These are phyloP conservation scores for Silene coronaria DNA, from an alignment of 179 eudicot genomes.

Conservation along the genomic window DNA sequence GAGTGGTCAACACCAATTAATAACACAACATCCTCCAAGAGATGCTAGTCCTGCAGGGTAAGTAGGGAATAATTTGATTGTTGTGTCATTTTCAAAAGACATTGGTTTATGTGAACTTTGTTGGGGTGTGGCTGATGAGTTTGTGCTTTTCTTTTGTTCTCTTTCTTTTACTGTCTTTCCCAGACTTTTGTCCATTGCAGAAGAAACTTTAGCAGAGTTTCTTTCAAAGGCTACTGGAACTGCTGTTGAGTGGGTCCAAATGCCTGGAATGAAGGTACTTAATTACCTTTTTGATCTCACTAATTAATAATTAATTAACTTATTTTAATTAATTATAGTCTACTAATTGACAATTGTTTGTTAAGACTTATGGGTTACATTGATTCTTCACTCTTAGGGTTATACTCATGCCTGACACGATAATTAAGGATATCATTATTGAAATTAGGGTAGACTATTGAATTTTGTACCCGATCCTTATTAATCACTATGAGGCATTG, in stretches of 20 bases:
- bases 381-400: background rate
- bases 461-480: background rate
- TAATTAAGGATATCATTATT: background rate
- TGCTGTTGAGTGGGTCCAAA: slow-evolving; percentile 99
- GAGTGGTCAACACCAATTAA: slow-evolving; percentile 78
- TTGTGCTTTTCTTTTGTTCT: slow-evolving; percentile 11
- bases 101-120: slow-evolving; percentile 26
- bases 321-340: background rate
- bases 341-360: background rate
- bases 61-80: slow-evolving; percentile 43
- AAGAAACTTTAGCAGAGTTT: slow-evolving; percentile 99
- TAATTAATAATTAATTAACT: slow-evolving; percentile 11
- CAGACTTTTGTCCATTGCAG: slow-evolving; percentile 98
- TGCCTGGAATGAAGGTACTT: slow-evolving; percentile 98
- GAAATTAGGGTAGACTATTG: background rate
- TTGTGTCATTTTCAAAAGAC: slow-evolving; percentile 32
- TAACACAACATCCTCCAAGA: slow-evolving; percentile 80
- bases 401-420: background rate
- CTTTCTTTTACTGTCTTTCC: slow-evolving; percentile 27
- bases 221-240: slow-evolving; percentile 99
- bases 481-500: background rate
- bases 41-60: slow-evolving; percentile 99
- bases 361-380: background rate
- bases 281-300: background rate
- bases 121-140: slow-evolving; percentile 27